Base-by-base conservation (phyloP, 164 flowering plant genomes). In the Houttuynia cordata region DNA sequence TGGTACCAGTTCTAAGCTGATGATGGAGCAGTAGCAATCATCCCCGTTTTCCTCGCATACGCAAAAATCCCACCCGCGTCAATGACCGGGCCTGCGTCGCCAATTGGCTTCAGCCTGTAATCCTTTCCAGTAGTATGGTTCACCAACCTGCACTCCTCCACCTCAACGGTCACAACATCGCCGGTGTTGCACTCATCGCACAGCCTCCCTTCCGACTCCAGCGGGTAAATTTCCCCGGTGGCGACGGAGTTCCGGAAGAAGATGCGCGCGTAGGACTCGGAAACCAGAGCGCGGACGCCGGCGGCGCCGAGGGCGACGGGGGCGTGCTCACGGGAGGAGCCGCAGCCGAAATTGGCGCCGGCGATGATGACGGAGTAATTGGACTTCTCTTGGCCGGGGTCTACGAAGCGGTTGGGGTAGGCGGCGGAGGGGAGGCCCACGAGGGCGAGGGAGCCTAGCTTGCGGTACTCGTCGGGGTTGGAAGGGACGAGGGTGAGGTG, bases 1-100 rank as follows among this genome's bases (percentile, higher is more conserved):
- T 30, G 4, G 6, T 30, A 30, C 37, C 37, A 45, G 49, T 45
- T 45, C 52, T 25, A 56, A 45, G 59, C 24, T 50, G 40, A 24
- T 7, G 40, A 24, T 4, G 34, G n/a, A 17, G 21, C 53, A 7
- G 80, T 56, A 1, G 96, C 83, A 51, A 90, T 93, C 99, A 93
- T 90, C 30, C 99, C 97, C 17, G 97, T 66, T 62, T 81, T 79
- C 73, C 99, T 72, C 0, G 97, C 99, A 64, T 88, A 93, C 6
- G 97, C 97, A 17, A 93, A 93, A 67, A 93, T 93, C 42, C 97
- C 99, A 17, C 99, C 99, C 47, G 97, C 94, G 51, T 88, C 92
- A 64, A 90, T 85, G 15, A 93, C 97, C 3, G 97, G 99, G 10
- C 99, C 99, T 0, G 91, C 96, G 73, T 90, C 99, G 1, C 99